Conservation (phyloP, 2,329 filamentous ascomycete genomes). For the Beauveria asiatica region DNA sequence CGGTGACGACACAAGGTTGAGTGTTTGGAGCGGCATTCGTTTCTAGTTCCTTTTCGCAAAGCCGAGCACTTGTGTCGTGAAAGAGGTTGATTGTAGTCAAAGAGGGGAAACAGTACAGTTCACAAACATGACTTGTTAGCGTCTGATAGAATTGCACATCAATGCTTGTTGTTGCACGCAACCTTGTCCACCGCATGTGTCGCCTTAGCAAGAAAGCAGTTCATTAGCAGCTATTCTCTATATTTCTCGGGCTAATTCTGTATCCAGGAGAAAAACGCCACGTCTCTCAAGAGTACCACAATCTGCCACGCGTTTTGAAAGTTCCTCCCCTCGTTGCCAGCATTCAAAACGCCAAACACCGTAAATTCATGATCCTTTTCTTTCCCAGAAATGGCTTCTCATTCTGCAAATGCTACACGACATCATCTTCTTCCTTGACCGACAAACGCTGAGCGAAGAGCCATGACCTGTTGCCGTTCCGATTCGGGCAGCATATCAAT, state of each 20-base stretch:
- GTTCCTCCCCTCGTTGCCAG: neutral
- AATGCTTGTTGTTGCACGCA: neutral
- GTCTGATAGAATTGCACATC: neutral
- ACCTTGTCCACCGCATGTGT: neutral
- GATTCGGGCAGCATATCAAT: conserved; percentile 71
- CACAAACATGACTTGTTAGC: neutral
- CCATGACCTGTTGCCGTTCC: conserved; percentile 71
- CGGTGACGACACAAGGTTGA: too few species aligned
- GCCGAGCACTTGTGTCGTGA: neutral
- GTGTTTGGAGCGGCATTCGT: neutral
- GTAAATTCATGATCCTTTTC: neutral
- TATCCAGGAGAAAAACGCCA: neutral
- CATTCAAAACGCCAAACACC: conserved; percentile 2
- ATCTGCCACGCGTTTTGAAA: too few species aligned
- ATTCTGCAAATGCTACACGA: neutral
- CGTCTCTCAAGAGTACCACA: neutral
- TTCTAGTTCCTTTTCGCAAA: neutral
- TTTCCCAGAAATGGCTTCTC: too few species aligned
- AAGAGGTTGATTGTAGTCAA: neutral
- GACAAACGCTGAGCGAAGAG: conserved; percentile 58
- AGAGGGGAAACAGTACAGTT: neutral
- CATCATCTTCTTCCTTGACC: conserved; percentile 25
- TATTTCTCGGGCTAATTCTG: neutral
- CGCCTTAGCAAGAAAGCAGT: neutral
- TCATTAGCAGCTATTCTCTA: neutral